Evolutionary conservation across 768 basidiomycete genomes (phyloP), one percentile per base, ranked within the genome.

Genomic region (Terana coerulea): DNA sequence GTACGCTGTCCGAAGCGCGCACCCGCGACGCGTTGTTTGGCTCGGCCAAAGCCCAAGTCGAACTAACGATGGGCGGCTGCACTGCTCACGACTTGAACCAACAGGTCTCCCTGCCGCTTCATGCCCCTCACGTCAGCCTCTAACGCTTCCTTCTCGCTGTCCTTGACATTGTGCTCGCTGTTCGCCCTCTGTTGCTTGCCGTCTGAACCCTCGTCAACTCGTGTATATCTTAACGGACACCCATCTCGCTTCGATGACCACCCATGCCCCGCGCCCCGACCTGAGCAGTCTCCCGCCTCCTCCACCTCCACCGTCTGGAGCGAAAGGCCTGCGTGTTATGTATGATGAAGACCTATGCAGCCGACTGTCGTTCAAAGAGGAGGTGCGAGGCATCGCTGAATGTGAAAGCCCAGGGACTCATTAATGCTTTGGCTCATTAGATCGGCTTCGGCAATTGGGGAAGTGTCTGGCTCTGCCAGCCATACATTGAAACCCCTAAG

Each of bases 371-470:
- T 91, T 91, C 64, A 75, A 89, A 47, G 76, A 86, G 69, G 88
- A 89, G 76, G 87, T 83, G 56, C 17, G 72, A 62, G n/a, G 42
- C n/a, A 43, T 42, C 15, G 14, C 17, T 41, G 21, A 21, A 21
- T 41, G 26, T 35, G 11, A 21, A n/a, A n/a, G 33, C 51, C 35
- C 19, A 33, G 19, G n/a, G 17, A 36, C 50, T 49, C 47, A 53
- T 53, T 11, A 31, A n/a, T 28, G 40, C 47, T 26, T 47, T n/a
- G n/a, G n/a, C n/a, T 29, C 11, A 45, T 5, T 53, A 92, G 88
- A 87, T 92, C 72, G 91, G 91, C 28, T 91, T 80, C 64, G 91
- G 92, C 36, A 94, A 93, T 71, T 95, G 92, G 92, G 92, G 92
- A 31, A 87, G 85, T 64, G 91, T 93, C 56, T 92, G 88, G 90